Conservation (phyloP, 2,329 filamentous ascomycete genomes). For the Calycina herbarum region DNA sequence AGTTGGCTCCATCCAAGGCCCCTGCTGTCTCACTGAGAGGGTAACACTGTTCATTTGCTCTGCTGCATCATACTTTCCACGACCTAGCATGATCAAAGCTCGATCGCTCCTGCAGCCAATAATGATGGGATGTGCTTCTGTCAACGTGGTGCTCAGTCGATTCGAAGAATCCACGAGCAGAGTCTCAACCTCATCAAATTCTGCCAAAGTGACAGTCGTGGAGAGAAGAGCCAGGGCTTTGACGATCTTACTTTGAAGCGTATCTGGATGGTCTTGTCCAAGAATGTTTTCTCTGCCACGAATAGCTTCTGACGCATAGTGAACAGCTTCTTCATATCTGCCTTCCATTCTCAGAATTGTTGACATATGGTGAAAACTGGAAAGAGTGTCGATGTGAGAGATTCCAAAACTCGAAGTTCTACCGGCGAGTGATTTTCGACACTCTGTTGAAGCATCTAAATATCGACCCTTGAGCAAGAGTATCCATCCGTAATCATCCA, state of each 20-base stretch:
- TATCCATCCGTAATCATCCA: constrained; percentile 23
- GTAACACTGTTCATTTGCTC: constrained; percentile 27
- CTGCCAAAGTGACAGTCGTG: constrained; percentile 23
- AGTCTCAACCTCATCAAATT: constrained; percentile 29
- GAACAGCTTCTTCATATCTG: constrained; percentile 26
- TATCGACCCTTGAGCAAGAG: constrained; percentile 29
- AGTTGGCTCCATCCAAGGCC: constrained; percentile 29
- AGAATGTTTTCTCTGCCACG: constrained; percentile 26
- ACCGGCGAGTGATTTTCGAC: constrained; percentile 27
- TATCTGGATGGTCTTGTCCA: constrained; percentile 29
- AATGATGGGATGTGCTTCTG: constrained; percentile 28
- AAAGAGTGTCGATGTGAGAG: constrained; percentile 28
- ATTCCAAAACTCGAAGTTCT: constrained; percentile 23
- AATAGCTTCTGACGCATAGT: constrained; percentile 26
- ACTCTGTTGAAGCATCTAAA: constrained; percentile 24
- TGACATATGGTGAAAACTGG: constrained; percentile 28
- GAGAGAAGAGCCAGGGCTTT: constrained; percentile 26
- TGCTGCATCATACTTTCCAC: constrained; percentile 30
- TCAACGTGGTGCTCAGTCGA: constrained; percentile 20
- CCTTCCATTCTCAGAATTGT: constrained; percentile 26
- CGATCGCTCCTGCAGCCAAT: constrained; percentile 28
- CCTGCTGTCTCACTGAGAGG: constrained; percentile 23
- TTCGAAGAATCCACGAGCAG: constrained; percentile 25
- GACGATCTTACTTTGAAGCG: constrained; percentile 27
- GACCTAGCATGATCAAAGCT: constrained; percentile 25